Base-by-base conservation (phyloP, 768 basidiomycete genomes). In the Daedaleopsis sinensis region DNA sequence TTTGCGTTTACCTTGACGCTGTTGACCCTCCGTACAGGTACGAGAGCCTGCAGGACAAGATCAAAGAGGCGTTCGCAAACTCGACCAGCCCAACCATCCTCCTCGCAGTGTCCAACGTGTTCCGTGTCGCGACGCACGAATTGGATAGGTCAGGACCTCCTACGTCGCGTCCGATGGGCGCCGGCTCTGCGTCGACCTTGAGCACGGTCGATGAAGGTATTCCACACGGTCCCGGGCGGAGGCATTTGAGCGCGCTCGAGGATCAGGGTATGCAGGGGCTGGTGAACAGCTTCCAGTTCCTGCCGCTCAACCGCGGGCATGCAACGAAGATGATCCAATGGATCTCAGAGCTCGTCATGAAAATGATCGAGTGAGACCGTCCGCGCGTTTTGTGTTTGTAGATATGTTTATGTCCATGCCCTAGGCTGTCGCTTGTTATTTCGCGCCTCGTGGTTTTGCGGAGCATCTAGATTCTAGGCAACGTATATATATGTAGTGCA, bases 261-360 rank as follows among this genome's bases (percentile, higher is more conserved):
- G 87, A 90, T 44, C 71, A 88, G 55, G 78, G 79, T 32, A 91
- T 94, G 90, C 82, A 83, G 61, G 91, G 91, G 8, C 77, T 94
- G 2, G 84, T 85, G n/a, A 86, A 80, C 64, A 86, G 79, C 67
- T 89, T 90, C 78, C 80, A 83, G 62, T 94, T 94, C 76, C 72
- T 91, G 37, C 79, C 87, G 3, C 76, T 82, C 18, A 75, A 78
- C 57, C 67, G 59, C 39, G 70, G 67, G 23, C 67, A 67, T 43
- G 71, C 71, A 35, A 86, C 84, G 62, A 81, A 84, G 53, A 84
- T 91, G 78, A 82, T 90, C 61, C 83, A 86, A 57, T 93, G 89
- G 89, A 90, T 92, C 60, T 86, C 89, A 36, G 81, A 82, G 68
- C 73, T 86, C 64, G 79, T 86, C 27, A 71, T 74, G 69, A 80